A percentile compares a stretch with the other conserved stretches of the same genome.
Conservation (phyloP, 2,329 filamentous ascomycete species). For the Beauveria medogensis region DNA sequence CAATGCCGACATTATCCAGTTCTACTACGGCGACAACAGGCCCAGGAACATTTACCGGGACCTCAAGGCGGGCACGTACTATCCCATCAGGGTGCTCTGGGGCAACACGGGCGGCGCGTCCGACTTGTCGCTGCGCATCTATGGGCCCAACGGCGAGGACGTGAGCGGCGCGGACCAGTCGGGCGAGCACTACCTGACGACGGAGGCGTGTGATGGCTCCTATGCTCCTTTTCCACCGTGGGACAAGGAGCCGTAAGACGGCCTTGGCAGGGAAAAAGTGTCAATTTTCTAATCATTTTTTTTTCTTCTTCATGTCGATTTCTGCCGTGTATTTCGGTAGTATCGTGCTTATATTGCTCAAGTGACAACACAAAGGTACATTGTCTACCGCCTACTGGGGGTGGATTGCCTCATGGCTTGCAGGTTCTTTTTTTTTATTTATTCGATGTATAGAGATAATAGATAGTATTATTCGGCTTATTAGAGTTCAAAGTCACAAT, state of each 20-base stretch:
- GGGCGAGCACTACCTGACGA: slow-evolving; percentile 10
- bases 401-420: no score
- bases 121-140: slow-evolving; percentile 10
- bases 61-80: slow-evolving; percentile 11
- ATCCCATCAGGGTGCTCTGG: slow-evolving; percentile 12
- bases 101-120: slow-evolving; percentile 10
- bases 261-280: not conserved
- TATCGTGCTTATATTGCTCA: no score
- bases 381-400: no score
- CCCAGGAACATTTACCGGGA: not conserved
- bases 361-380: no score
- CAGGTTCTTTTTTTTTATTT: no score
- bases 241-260: not conserved
- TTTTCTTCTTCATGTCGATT: not conserved
- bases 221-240: slow-evolving; percentile 1
- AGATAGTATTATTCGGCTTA: no score
- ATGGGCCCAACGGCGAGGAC: slow-evolving; percentile 7
- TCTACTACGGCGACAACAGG: slow-evolving; percentile 10
- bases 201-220: slow-evolving; percentile 12
- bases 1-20: slow-evolving; percentile 12
- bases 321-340: no score
- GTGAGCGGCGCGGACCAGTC: not conserved
- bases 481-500: no score
- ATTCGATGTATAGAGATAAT: no score
- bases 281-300: not conserved